Percentiles rank a stretch among this genome's conserved stretches.
Conservation (phyloP, 176 grass and related monocot genomes). For the Microstegium vimineum region DNA sequence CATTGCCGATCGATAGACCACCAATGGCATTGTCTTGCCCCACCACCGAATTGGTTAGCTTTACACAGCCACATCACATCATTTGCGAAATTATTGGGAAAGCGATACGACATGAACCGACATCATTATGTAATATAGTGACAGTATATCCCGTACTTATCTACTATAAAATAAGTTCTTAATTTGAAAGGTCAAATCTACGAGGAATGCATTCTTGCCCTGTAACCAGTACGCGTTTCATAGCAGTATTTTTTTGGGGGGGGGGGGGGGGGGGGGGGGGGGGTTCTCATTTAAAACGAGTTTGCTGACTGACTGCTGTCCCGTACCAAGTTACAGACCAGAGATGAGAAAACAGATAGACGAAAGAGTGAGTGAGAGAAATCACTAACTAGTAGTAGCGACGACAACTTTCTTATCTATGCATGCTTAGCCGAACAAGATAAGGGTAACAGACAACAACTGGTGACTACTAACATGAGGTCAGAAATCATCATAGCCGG, state of each 20-base stretch:
- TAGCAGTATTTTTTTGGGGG: too few relatives aligned
- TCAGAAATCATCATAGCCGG: neutral
- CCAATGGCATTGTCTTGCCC: too few relatives aligned
- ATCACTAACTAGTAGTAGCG: neutral
- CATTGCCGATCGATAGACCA: too few relatives aligned
- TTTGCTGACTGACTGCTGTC: neutral
- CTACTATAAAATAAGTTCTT: too few relatives aligned
- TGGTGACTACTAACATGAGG: neutral
- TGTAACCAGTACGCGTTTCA: too few relatives aligned
- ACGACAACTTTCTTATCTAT: constrained; percentile 16
- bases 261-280: too few relatives aligned
- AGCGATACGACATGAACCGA: neutral
- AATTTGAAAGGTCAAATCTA: too few relatives aligned
- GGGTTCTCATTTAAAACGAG: constrained; percentile 14
- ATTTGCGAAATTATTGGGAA: neutral
- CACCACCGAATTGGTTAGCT: too few relatives aligned
- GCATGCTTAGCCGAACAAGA: neutral
- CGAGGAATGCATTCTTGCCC: too few relatives aligned
- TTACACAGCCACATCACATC: neutral
- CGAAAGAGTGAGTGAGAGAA: neutral
- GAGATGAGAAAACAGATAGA: neutral
- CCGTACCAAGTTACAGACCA: neutral
- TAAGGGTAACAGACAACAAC: too few relatives aligned
- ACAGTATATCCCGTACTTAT: too few relatives aligned
- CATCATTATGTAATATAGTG: too few relatives aligned